Evolutionary conservation across 257 asterid genomes (phyloP).

Genomic region (Vinca minor): DNA sequence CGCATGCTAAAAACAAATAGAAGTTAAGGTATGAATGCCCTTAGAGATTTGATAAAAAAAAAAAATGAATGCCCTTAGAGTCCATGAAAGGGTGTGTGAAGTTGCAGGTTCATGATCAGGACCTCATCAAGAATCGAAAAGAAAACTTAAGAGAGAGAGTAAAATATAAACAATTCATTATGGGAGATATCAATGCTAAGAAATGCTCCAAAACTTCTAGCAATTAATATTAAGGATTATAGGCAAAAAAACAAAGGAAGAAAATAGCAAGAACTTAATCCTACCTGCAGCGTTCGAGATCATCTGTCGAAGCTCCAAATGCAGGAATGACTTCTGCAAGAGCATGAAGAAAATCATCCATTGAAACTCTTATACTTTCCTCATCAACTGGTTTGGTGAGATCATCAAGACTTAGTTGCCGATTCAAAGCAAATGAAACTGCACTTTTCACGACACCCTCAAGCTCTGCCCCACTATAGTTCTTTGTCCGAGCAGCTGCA

Average conservation of each 20-base stretch:
- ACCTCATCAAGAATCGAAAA: background rate
- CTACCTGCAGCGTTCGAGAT: conserved; percentile 97
- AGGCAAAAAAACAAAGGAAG: too few species aligned
- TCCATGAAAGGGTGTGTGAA: background rate
- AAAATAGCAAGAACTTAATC: conserved; percentile 1
- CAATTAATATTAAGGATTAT: background rate
- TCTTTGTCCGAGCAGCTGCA: conserved; percentile 96
- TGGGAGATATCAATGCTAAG: conserved; percentile 2
- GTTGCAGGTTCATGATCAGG: background rate
- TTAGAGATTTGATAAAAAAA: too few species aligned
- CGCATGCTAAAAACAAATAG: background rate
- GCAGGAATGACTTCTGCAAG: conserved; percentile 83
- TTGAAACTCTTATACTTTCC: conserved; percentile 82
- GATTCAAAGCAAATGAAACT: conserved; percentile 89
- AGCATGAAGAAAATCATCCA: conserved; percentile 84
- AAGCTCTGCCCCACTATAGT: conserved; percentile 97
- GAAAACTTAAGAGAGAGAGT: conserved; percentile 16
- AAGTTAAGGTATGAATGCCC: too few species aligned
- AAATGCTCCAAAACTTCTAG: background rate
- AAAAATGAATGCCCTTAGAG: too few species aligned
- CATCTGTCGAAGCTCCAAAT: conserved; percentile 98
- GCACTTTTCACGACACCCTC: conserved; percentile 99
- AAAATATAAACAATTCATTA: background rate
- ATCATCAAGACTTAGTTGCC: conserved; percentile 85
- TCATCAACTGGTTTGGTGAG: conserved; percentile 90